Base-by-base conservation (phyloP, 2,329 filamentous ascomycete genomes). In the Botrytis squamosa region DNA sequence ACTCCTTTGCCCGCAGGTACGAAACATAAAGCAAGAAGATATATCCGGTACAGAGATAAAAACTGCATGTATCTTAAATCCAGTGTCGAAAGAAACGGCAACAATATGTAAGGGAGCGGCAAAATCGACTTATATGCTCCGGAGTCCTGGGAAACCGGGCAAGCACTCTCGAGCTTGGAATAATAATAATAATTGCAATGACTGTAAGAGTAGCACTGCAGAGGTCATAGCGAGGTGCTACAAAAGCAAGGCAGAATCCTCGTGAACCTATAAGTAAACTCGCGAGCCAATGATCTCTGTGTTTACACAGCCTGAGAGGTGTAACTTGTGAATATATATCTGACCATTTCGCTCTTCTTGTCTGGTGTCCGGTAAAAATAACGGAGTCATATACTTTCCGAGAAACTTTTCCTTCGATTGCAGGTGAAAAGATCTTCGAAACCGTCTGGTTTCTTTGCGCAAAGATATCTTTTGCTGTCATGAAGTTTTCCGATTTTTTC, bases 131-230 rank as follows among this genome's bases (percentile, higher is more conserved):
- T 57, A 57, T 29, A 33, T 33, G n/a, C 52, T 0, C 52, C 25
- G 0, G 14, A 57, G n/a, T 57, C 3, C 14, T 29, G n/a, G n/a
- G 3, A 3, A 18, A 14, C 9, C 52, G n/a, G 0, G 2, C 1
- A 55, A 59, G 18, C 33, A 22, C 33, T 60, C 57, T 60, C 33
- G 33, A 25, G 5, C 22, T 36, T 22, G 14, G 0, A 33, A 59
- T 22, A 36, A 59, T 59, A 36, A 59, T 59, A 59, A 59, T 59
- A 36, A 59, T 36, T 36, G 7, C 16, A 36, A 62, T 62, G 59
- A 40, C 22, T 62, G 22, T 6, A 38, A 33, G 20, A 9, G 14
- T 16, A 8, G n/a, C 33, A 36, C 18, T 25, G 12, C 12, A 10
- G 25, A 38, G 59, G 3, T 25, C 25, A 2, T 63, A 18, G 10